Evolutionary conservation across 495 filamentous ascomycete species (phyloP), one percentile per base, ranked within the genome.

Genomic region (Glonium stellatum): DNA sequence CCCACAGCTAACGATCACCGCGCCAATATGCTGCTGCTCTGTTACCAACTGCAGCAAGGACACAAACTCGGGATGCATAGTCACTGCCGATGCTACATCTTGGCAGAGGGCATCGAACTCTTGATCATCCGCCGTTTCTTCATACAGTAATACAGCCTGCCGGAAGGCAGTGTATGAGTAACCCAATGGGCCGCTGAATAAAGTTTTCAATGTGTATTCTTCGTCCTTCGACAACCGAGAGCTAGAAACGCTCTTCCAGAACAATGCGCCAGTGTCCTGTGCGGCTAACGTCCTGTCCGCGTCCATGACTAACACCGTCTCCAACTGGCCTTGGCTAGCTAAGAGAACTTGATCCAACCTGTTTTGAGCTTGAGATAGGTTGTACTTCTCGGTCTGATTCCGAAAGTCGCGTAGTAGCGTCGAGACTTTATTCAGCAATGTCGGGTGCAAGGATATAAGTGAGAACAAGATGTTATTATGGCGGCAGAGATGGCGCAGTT

Each of bases 81-180:
- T 67, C 11, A 83, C 73, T 5, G 23, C 19, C 1, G 61, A 64
- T 31, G 80, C 81, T 3, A 84, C 77, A 0, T 71, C 42, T 12
- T 75, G 55, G 65, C 83, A 86, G 34, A 78, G 2, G 0, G 4
- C 31, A 13, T 84, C 74, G 57, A 80, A 86, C 5, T 73, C 64
- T 9, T 71, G 55, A n/a, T 78, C 73, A 22, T 68, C 55, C 1
- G 59, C 62, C 4, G 53, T 56, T 60, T 84, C 79, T 68, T 84
- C 80, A 66, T 82, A 84, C 6, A 85, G 63, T 53, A 85, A 64
- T 34, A 71, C 70, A 0, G 78, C 80, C 59, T 87, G 82, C 8
- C 78, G 75, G 61, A 87, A 85, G 0, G 79, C 80, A 21, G 62
- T 69, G 58, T 83, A 82, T 0, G 82, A 78, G 67, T 86, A 83